Evolutionary conservation across 2,329 filamentous ascomycete genomes (phyloP).

Genomic region (Clonostachys rosea): DNA sequence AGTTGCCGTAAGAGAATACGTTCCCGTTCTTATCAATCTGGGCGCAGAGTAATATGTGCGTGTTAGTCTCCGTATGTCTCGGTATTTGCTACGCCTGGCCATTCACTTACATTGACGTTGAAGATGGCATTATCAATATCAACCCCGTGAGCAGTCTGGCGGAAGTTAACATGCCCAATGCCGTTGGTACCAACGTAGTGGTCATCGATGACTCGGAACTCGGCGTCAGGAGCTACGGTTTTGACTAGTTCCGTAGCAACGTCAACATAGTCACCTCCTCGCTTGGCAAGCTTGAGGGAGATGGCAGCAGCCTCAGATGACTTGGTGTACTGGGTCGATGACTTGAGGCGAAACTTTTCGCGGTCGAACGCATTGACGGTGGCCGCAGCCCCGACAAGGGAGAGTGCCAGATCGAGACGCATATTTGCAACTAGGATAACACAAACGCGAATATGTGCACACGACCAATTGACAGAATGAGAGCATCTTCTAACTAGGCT

Average conservation of each 20-base stretch:
- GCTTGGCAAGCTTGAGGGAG: no score
- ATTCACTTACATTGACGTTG: conserved; percentile 43
- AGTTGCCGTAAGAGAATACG: conserved; percentile 49
- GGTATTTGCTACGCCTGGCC: not conserved
- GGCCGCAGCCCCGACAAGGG: no score
- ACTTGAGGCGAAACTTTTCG: no score
- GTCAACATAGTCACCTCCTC: conserved; percentile 26
- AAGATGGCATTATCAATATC: conserved; percentile 52
- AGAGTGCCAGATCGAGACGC: no score
- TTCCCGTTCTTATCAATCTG: conserved; percentile 41
- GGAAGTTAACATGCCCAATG: conserved; percentile 49
- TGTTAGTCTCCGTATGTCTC: not conserved
- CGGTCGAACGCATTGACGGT: no score
- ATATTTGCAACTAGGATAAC: not conserved
- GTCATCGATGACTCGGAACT: conserved; percentile 40
- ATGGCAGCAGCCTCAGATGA: no score
- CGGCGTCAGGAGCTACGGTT: conserved; percentile 17
- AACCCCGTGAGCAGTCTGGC: conserved; percentile 45
- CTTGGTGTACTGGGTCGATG: no score
- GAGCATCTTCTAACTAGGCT: no score
- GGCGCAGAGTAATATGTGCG: not conserved
- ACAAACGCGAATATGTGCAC: no score
- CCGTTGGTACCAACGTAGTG: conserved; percentile 44
- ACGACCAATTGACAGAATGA: no score
- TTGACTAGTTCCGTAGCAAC: conserved; percentile 38